Base-by-base conservation (phyloP, 2,329 filamentous ascomycete genomes). In the Colletotrichum orchidophilum region DNA sequence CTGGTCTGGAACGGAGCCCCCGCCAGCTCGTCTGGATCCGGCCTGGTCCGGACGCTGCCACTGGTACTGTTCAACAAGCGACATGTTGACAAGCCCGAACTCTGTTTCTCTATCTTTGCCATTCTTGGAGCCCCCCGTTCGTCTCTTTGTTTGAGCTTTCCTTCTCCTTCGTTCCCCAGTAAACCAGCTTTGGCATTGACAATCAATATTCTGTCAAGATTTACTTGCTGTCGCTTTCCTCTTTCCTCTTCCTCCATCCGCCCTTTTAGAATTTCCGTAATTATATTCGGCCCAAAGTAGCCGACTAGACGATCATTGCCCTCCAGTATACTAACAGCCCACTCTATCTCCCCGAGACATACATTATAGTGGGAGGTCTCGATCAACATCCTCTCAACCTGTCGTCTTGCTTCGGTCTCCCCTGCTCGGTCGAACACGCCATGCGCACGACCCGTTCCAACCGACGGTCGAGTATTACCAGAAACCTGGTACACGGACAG, bases 11-110 rank as follows among this genome's bases (percentile, higher is more conserved):
- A 33, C 65, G 33, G 59, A 42, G 53, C 53, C 52, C 58, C 64
- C 50, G 57, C 54, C 31, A 26, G 12, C 24, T 15, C 27, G 24
- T 69, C 69, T 71, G 27, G 35, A 63, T 71, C 64, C 69, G 69
- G 58, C 18, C 58, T 68, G 64, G 64, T 26, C 8, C 21, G 27
- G 26, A 39, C 27, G 52, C 27, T 35, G 21, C 49, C 31, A 11
- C 49, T 18, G 49, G 31, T 63, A 31, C 49, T 29, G 15, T 31
- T 8, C 21, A 39, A 15, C 29, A 31, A 63, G 49, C 27, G 24
- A 53, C 24, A 33, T 26, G 13, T 5, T 27, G 59, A n/a, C 42
- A 62, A 52, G 59, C 59, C 29, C 24, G 21, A 62, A 62, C 42
- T 52, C 59, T 62, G 29, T 42, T 63, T 63, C 35, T 15, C 49